Conservation (phyloP, 1,139 yeast genomes). For the Saccharomycopsis crataegensis region DNA sequence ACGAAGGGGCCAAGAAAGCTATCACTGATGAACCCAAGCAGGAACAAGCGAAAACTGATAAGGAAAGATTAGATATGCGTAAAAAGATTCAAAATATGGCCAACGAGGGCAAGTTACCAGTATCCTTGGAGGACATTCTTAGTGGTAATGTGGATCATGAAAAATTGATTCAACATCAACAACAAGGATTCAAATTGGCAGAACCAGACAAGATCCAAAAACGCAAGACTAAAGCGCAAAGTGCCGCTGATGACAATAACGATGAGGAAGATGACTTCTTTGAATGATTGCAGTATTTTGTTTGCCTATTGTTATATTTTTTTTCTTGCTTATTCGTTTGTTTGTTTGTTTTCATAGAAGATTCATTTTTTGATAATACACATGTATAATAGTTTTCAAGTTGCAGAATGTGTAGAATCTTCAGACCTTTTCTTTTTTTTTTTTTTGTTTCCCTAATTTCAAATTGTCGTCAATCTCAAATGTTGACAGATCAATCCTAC, state of each 20-base stretch:
- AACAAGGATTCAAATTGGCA: constrained; percentile 15
- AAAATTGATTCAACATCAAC: constrained; percentile 15
- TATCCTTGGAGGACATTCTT: constrained; percentile 50
- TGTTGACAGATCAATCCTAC: neutral
- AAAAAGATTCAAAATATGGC: constrained; percentile 44
- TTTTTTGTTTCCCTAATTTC: neutral
- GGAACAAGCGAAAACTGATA: constrained; percentile 35
- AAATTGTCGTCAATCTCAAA: neutral
- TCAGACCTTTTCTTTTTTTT: neutral
- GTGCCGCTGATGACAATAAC: constrained; percentile 19
- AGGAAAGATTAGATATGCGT: constrained; percentile 41
- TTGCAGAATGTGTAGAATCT: neutral
- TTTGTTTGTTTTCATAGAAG: neutral
- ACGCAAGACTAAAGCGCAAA: constrained; percentile 8
- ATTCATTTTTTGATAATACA: no score
- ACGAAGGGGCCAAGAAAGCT: constrained; percentile 20
- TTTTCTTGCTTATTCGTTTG: no score
- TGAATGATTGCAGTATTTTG: constrained; percentile 27
- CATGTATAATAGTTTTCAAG: no score
- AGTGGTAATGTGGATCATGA: constrained; percentile 35
- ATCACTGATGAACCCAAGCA: constrained; percentile 20
- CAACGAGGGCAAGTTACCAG: constrained; percentile 46
- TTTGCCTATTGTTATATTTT: neutral
- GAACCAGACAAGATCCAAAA: constrained; percentile 13
- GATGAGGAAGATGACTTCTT: constrained; percentile 43